Evolutionary conservation across 2,329 filamentous ascomycete species (phyloP), one percentile per base, ranked within the genome.

Genomic region (Sporothrix euskadiensis): DNA sequence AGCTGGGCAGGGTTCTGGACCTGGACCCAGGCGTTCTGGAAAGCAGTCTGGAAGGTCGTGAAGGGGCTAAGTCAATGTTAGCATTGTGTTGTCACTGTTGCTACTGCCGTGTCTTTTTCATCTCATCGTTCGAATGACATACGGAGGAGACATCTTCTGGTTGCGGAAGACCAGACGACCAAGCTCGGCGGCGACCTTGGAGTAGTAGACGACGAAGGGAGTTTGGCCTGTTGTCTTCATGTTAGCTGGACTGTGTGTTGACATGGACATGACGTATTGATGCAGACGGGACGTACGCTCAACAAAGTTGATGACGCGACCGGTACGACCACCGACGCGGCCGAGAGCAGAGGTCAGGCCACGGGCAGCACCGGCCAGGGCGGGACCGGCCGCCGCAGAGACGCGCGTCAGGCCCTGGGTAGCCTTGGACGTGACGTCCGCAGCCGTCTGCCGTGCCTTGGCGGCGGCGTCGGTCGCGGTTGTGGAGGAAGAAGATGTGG

Each of bases 61-160:
- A 93, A 75, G 79, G 91, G 91, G 77, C 94, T 97, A 80, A 69
- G 63, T 54, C 30, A 70, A 57, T 5, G 39, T 65, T 44, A 32
- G 12, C 6, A 19, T 61, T 7, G 16, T n/a, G 14, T 56, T 26
- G 2, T 26, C 26, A 26, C 26, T 26, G 26, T 22, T 4, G 52
- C 35, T 14, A 1, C 32, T 16, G 47, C 39, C 14, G 3, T 22
- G 35, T n/a, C 14, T 47, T 14, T 4, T n/a, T 26, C 12, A 41
- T 41, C 49, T 1, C 22, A n/a, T 32, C 52, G 22, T 26, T 2
- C 10, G 65, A 30, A 19, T 44, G 86, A 86, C 94, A 90, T 92
- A 99, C 96, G 96, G 96, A 84, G 94, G 94, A 81, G 88, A 86
- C 94, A 99, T 98, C 86, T 92, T 93, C 84, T 95, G 94, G 83